Conservation (phyloP, 441 rosid genomes). For the Cnidoscolus chayamansa region DNA sequence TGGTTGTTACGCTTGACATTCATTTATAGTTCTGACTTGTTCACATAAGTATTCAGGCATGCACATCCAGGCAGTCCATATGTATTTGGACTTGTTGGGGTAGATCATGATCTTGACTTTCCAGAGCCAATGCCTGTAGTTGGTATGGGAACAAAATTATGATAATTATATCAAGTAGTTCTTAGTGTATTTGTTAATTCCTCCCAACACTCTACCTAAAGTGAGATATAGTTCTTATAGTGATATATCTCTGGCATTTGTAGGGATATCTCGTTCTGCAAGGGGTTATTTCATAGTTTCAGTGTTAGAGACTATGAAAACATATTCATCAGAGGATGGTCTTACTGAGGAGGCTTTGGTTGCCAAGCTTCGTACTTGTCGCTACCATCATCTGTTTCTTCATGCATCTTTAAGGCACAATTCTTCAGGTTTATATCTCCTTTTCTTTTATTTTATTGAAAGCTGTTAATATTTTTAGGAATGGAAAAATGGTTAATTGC, state of each 20-base stretch:
- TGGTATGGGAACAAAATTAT: constrained; percentile 46
- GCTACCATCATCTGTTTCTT: constrained; percentile 82
- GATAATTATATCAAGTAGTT: background rate
- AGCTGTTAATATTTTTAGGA: background rate
- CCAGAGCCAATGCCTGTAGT: constrained; percentile 98
- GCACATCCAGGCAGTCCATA: constrained; percentile 99
- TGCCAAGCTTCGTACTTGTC: constrained; percentile 85
- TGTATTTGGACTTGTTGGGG: constrained; percentile 95
- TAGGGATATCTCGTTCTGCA: constrained; percentile 92
- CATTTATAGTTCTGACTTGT: constrained; percentile 37
- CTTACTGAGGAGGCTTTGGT: constrained; percentile 96
- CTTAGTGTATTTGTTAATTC: background rate
- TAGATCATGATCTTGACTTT: constrained; percentile 97
- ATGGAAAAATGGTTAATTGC: background rate
- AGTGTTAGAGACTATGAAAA: constrained; percentile 94
- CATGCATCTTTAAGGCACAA: constrained; percentile 72
- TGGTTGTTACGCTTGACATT: constrained; percentile 8
- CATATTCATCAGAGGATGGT: constrained; percentile 86
- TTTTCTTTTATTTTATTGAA: background rate
- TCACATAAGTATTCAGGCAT: constrained; percentile 63
- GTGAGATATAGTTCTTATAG: background rate
- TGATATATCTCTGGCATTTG: constrained; percentile 16
- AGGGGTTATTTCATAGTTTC: constrained; percentile 82
- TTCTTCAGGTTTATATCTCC: constrained; percentile 64
- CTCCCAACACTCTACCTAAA: too few species aligned